A percentile compares a stretch with the other conserved stretches of the same genome.
Conservation (phyloP, 805 yeast species). For the Teunomyces pallodes region DNA sequence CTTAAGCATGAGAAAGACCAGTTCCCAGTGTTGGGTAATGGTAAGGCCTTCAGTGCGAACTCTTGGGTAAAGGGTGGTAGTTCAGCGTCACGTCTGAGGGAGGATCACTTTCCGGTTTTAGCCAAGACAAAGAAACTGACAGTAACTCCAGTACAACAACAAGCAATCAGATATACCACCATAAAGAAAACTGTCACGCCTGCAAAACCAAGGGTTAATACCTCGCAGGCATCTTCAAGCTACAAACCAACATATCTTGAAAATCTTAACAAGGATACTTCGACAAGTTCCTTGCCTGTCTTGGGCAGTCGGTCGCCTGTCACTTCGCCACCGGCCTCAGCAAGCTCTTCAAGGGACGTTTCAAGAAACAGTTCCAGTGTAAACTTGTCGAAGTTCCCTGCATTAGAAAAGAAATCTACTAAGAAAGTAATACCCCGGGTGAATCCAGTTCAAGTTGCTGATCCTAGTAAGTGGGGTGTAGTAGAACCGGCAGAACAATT, state of each 20-base stretch:
- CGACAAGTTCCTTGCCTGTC: conserved; percentile 28
- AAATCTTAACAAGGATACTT: conserved; percentile 11
- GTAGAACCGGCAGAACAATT: neutral
- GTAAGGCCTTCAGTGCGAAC: conserved; percentile 8
- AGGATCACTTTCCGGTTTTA: conserved; percentile 36
- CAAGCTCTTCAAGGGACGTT: conserved; percentile 6
- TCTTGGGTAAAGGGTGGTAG: conserved; percentile 11
- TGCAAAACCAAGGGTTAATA: conserved; percentile 13
- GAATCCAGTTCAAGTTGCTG: conserved; percentile 38
- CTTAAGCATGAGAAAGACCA: conserved; percentile 28
- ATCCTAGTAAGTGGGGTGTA: conserved; percentile 27
- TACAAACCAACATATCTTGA: conserved; percentile 35
- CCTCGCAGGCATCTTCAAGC: conserved; percentile 16
- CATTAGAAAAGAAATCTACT: conserved; percentile 39
- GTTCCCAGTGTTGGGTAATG: conserved; percentile 49
- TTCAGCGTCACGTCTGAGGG: conserved; percentile 10
- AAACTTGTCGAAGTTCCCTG: conserved; percentile 45
- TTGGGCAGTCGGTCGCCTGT: conserved; percentile 6
- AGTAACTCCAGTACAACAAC: conserved; percentile 13
- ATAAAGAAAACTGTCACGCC: conserved; percentile 20
- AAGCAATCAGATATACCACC: conserved; percentile 36
- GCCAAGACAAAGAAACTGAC: conserved; percentile 22
- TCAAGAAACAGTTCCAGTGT: conserved; percentile 12
- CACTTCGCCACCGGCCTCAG: neutral
- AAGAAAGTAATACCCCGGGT: conserved; percentile 54